Base-by-base conservation (phyloP, 2,329 filamentous ascomycete genomes). In the Seiridium unicorne region DNA sequence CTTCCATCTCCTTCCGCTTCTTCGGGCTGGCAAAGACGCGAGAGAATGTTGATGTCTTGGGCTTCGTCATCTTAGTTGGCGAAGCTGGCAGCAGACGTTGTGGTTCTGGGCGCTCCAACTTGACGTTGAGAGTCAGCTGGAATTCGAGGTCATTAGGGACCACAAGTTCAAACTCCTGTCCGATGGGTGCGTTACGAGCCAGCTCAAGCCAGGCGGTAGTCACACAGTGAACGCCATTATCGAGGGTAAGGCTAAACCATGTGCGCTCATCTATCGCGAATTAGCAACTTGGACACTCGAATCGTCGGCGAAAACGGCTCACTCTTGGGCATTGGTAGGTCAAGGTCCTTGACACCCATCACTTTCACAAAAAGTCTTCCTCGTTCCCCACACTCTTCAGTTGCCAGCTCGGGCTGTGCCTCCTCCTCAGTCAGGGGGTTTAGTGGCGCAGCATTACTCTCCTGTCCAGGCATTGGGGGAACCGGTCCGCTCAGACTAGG, bases 121-220 rank as follows among this genome's bases (percentile, higher is more conserved):
- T 97, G 65, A 96, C 96, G 66, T 97, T 96, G 11, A 99, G 84
- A 0, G 95, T 98, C 44, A 99, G 85, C 76, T 99, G 95, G 78
- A 99, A 99, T 74, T 99, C 95, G n/a, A 99, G 86, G 68, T 99
- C 95, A 67, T 97, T 95, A 55, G 96, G 89, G 34, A 99, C 95
- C 38, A 98, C 93, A 49, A 99, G 87, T 77, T 99, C 95, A 68
- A 99, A 99, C 73, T 99, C 95, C 72, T 99, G 95, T 5, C 94
- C 95, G 67, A 99, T 98, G 0, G 95, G 93, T 2, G 95, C 94
- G 61, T 91, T 94, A 67, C 91, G 90, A 26, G 92, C 93, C 61
- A 99, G 82, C 74, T 99, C 95, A 7, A 98, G 82, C 91, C 93
- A 97, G 0, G 93, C 89, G 3, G 95, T 99, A 0, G 95, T 99